Conservation (phyloP, 305 asterid species). For the Caryopteris hybrid region DNA sequence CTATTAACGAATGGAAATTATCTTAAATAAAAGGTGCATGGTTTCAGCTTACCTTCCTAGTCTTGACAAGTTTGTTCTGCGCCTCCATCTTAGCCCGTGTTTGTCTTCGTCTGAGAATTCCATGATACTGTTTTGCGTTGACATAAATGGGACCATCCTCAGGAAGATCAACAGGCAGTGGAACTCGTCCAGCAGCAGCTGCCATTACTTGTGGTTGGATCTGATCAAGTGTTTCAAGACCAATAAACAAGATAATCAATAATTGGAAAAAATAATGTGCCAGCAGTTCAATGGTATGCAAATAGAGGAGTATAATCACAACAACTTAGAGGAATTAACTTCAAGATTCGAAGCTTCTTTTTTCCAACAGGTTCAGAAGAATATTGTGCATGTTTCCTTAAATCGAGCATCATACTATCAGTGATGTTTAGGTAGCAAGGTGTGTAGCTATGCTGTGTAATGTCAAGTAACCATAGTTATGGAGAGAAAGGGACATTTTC, state of each 20-base stretch:
- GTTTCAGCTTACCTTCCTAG: constrained; percentile 50
- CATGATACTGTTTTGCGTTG: constrained; percentile 80
- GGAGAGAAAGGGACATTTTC: no score
- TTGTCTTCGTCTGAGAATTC: constrained; percentile 75
- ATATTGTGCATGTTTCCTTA: background rate
- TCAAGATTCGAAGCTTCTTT: background rate
- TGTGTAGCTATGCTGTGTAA: background rate
- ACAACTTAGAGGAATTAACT: no score
- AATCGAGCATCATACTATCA: background rate
- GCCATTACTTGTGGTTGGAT: constrained; percentile 57
- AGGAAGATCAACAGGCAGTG: constrained; percentile 63
- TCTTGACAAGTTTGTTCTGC: constrained; percentile 75
- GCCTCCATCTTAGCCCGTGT: constrained; percentile 87
- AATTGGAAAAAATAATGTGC: background rate
- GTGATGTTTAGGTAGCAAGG: background rate
- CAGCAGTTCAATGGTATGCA: background rate
- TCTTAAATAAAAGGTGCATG: background rate
- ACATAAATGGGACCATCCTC: constrained; percentile 85
- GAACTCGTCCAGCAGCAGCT: constrained; percentile 52
- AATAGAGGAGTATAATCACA: background rate
- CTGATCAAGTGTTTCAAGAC: constrained; percentile 19
- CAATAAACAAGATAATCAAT: background rate
- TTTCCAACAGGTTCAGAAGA: background rate
- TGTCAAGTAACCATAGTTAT: no score
- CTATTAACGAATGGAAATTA: background rate